Percentiles rank a stretch among this genome's conserved stretches.
Evolutionary conservation across 1,139 yeast genomes (phyloP).

Genomic region (Debaryomyces sp.): DNA sequence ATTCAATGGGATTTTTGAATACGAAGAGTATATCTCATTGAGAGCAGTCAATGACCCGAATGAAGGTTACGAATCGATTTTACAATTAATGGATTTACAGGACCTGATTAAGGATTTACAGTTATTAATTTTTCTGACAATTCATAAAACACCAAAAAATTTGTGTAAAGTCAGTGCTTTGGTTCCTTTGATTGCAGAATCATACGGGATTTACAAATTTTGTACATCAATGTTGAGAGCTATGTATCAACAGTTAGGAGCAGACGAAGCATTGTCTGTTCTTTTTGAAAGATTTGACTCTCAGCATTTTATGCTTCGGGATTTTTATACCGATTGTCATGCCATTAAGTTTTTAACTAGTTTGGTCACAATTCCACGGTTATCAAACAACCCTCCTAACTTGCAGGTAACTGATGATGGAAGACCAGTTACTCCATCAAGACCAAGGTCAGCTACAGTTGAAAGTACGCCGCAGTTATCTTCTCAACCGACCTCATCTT

Average conservation of each 20-base stretch:
- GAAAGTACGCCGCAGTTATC: slow-evolving; percentile 28
- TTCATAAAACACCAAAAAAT: slow-evolving; percentile 64
- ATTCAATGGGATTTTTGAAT: slow-evolving; percentile 94
- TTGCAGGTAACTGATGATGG: slow-evolving; percentile 54
- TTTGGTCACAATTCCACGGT: slow-evolving; percentile 82
- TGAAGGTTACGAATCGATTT: slow-evolving; percentile 89
- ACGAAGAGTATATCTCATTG: slow-evolving; percentile 89
- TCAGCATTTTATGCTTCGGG: slow-evolving; percentile 81
- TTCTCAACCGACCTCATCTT: slow-evolving; percentile 37
- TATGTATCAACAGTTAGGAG: slow-evolving; percentile 74
- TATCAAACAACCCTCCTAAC: slow-evolving; percentile 71
- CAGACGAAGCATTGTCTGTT: slow-evolving; percentile 77
- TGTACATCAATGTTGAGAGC: slow-evolving; percentile 91
- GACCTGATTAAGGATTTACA: slow-evolving; percentile 84
- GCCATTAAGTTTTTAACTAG: slow-evolving; percentile 82
- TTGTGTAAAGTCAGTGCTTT: slow-evolving; percentile 87
- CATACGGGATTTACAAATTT: slow-evolving; percentile 91
- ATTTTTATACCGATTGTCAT: slow-evolving; percentile 89
- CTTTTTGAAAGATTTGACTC: slow-evolving; percentile 70
- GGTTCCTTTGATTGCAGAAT: slow-evolving; percentile 91
- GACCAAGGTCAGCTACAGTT: slow-evolving; percentile 43
- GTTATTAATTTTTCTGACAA: slow-evolving; percentile 72
- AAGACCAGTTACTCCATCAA: slow-evolving; percentile 26
- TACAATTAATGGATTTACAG: slow-evolving; percentile 85
- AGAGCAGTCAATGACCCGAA: slow-evolving; percentile 91